A percentile compares a stretch with the other conserved stretches of the same genome.
Conservation (phyloP, 805 yeast genomes). For the Suhomyces sp. region DNA sequence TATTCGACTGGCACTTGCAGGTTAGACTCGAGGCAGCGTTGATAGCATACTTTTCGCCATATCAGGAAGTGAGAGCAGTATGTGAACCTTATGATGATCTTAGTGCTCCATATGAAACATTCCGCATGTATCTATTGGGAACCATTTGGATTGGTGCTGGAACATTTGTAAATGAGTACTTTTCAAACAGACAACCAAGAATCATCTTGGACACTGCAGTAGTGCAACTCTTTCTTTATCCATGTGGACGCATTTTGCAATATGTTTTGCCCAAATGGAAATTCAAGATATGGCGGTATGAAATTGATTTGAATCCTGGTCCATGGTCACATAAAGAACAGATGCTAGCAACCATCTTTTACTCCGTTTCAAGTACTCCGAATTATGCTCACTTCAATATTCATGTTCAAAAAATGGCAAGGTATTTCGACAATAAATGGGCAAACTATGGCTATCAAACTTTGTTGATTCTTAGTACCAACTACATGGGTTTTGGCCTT, state of each 20-base stretch:
- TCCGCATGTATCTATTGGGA: constrained; percentile 55
- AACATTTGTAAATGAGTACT: constrained; percentile 56
- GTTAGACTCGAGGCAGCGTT: constrained; percentile 43
- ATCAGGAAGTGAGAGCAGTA: constrained; percentile 65
- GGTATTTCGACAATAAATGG: constrained; percentile 27
- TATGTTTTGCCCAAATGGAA: constrained; percentile 38
- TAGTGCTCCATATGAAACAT: constrained; percentile 45
- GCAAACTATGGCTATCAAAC: constrained; percentile 27
- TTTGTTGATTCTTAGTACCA: constrained; percentile 22
- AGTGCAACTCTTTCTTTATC: constrained; percentile 46
- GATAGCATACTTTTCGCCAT: constrained; percentile 48
- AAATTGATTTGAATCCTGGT: constrained; percentile 53
- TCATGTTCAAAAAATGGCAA: constrained; percentile 14
- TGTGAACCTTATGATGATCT: constrained; percentile 58
- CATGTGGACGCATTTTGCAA: constrained; percentile 40
- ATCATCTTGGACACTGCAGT: constrained; percentile 45
- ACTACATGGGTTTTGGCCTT: constrained; percentile 31
- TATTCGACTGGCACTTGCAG: constrained; percentile 41
- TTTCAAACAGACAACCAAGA: constrained; percentile 52
- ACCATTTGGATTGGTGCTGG: constrained; percentile 52
- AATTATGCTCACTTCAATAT: constrained; percentile 15
- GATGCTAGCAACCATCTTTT: constrained; percentile 55
- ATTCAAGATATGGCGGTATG: constrained; percentile 29
- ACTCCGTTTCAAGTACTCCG: constrained; percentile 31
- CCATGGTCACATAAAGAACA: constrained; percentile 68